Evolutionary conservation across 768 basidiomycete species (phyloP), one percentile per base, ranked within the genome.

Genomic region (Mycena galericulata): DNA sequence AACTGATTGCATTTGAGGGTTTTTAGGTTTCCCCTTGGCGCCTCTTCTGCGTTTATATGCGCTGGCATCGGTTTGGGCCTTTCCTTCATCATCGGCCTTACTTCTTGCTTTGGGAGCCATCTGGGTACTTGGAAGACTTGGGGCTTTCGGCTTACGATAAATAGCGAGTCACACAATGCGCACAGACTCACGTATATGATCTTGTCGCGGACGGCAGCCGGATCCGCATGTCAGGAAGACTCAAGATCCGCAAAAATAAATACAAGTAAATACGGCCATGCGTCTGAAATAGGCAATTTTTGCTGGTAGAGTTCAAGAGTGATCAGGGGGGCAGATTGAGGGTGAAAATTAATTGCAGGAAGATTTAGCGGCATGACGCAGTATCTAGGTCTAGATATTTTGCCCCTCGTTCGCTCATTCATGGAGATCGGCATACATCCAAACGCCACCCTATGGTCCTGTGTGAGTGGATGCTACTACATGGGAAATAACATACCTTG

Each of bases 111-210:
- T 67, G 12, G 43, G 14, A 41, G 46, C 46, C 59, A 62, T 61
- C 12, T 15, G 54, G 20, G 17, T 27, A 24, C 47, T 66, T 4
- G 57, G 20, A 50, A 57, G 46, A 20, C 30, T 59, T 43, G 26
- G 0, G 5, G n/a, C 47, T 65, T 46, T 27, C 3, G 36, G 41
- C 26, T n/a, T 20, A 43, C 17, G n/a, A n/a, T n/a, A n/a, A n/a
- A n/a, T n/a, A n/a, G n/a, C n/a, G 22, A 62, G 43, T 32, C 60
- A 17, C 32, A 32, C 4, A 24, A n/a, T 4, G n/a, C 40, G 8
- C 7, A 22, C 36, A 12, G 45, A 61, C 66, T 68, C 66, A 68
- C 66, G 40, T 50, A 41, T 56, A 64, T 2, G 51, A 55, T 49
- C 53, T 49, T 17, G 50, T 27, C 0, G 32, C 22, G 3, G 43